Evolutionary conservation across 352 stramenopile genomes (phyloP), one percentile per base, ranked within the genome.

Genomic region (Phytopythium aichiense): DNA sequence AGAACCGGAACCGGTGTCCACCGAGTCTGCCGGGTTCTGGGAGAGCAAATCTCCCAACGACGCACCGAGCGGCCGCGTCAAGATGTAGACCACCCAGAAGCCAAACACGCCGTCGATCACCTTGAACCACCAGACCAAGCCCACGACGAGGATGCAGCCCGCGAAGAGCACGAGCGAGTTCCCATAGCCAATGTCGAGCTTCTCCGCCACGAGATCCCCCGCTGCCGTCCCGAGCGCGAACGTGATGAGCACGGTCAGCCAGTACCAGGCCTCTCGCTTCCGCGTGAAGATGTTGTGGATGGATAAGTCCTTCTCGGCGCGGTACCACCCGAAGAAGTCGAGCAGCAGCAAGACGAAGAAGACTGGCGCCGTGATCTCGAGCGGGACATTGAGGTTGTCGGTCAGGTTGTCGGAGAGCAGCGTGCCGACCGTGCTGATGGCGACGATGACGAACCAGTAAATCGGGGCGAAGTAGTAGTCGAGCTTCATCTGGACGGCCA

Each of bases 381-480:
- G 56, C 13, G 56, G 35, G 20, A 68, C 65, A 16, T 64, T 64
- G 30, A 71, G 54, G 31, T 67, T 67, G 53, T 71, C 65, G 3
- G 65, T 71, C 35, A 71, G 51, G 60, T 70, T 71, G 55, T 71
- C 65, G 15, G 54, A 67, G 18, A 71, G 50, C 23, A 71, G 42
- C 31, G 65, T 71, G 16, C 65, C 65, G 9, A 67, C 60, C 20
- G 65, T 71, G 46, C 65, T 71, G 65, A 71, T 71, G 7, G 65
- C 60, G 13, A 71, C 65, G 35, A 71, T 67, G 42, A 71, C 65
- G 33, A 71, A 67, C 65, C 65, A 71, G 45, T 71, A 71, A 18
- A 71, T 31, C n/a, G 61, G 60, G 13, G 65, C 35, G 35, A 56
- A 61, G 55, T 68, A 71, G 30, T 51, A 56, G 49, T 56, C 45